Base-by-base conservation (phyloP, 2,329 filamentous ascomycete genomes). In the Fusarium phyllophilum region DNA sequence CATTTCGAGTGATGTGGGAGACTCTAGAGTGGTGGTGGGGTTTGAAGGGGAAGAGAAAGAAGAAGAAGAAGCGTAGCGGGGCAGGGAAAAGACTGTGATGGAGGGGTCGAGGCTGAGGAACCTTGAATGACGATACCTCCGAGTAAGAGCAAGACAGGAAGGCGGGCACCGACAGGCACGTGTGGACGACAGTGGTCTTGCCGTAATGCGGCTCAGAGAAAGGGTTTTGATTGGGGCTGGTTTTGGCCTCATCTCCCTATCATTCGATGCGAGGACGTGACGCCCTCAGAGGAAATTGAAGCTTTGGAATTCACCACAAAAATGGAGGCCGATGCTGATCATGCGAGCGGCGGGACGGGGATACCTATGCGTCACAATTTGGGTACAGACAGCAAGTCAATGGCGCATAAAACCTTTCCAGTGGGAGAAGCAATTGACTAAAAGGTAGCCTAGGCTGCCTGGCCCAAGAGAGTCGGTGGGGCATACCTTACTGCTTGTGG, bases 231-330 rank as follows among this genome's bases (percentile, higher is more conserved):
- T 69, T 66, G 68, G 66, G 54, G 69, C 61, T 74, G 61, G 38
- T 63, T 66, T 74, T 73, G 68, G 64, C 69, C 74, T 78, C 77
- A 78, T 78, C 52, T 73, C 70, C 75, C 62, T 70, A 69, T 56
- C 36, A 57, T 58, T 72, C 72, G 65, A 65, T 72, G 67, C 57
- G 56, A 71, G 58, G 62, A 72, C 61, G 70, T 57, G 68, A 77
- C 60, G 68, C 56, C 68, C 70, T 73, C 58, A 31, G 45, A 71
- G 42, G 48, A 64, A 38, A 70, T 64, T 66, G 31, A 59, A 60
- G 38, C 51, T 70, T 58, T 38, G 17, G 62, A 75, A 72, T 72
- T 70, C 72, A 76, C 75, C 29, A 55, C 26, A 45, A 51, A 72
- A 67, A 59, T 51, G 24, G 15, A 39, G 24, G 42, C 33, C 33